Base-by-base conservation (phyloP, 371 early-diverging fungal genomes). In the Actinomucor elegans region DNA sequence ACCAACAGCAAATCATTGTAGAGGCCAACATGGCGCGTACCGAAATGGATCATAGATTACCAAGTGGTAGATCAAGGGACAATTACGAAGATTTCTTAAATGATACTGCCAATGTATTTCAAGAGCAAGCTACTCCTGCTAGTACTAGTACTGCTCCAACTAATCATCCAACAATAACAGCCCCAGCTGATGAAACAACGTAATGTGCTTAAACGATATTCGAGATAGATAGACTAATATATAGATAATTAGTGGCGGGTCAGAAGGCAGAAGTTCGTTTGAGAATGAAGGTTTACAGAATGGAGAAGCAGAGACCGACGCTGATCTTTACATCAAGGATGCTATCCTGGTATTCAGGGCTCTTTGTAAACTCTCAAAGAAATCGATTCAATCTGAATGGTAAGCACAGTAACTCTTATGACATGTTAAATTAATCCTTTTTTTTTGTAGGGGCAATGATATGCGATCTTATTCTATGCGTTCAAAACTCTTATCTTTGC, bases 311-410 rank as follows among this genome's bases (percentile, higher is more conserved):
- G 77, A 77, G 20, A 73, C 75, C 4, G 73, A 75, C 18, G 71
- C 71, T 3, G 79, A 79, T 47, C 49, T 75, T 24, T 79, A 71
- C 43, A 73, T 75, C 48, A 79, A 87, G 50, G 97, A 98, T 67
- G 92, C 91, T 3, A 93, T 90, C 33, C 71, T 94, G 17, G 88
- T 95, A 0, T 88, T 98, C 66, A 87, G 97, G 10, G 92, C 96
- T 1, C 79, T 98, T 20, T 95, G 96, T 76, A 92, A 92, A 59
- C 80, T 96, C n/a, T 91, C 92, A 17, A 93, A 94, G 84, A 79
- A 79, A 48, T 70, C 73, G 9, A 79, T 75, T 26, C 67, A 73
- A 23, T 73, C 73, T 5, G 79, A 79, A 55, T 75, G 78, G 78
- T 77, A 70, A 56, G 44, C 8, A 21, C 33, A 15, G 17, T 23